These are phyloP conservation scores for Magnolia kwangsiensis DNA, from an alignment of 164 flowering plant species.

Conservation along the genomic window DNA sequence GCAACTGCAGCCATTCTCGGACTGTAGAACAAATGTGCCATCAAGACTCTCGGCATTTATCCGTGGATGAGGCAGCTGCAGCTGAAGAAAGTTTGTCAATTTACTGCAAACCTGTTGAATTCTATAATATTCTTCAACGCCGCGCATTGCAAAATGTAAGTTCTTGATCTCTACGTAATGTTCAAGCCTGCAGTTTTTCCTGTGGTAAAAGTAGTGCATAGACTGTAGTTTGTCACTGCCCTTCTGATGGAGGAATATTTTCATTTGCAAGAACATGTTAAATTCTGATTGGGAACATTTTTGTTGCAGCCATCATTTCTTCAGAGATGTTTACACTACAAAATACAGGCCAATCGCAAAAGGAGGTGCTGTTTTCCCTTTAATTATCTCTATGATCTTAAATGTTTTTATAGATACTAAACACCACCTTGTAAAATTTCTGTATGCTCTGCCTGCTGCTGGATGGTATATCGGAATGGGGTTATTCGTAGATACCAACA, in stretches of 20 bases:
- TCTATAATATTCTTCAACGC: constrained; percentile 92
- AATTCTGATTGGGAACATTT: not conserved
- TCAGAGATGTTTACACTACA: constrained; percentile 81
- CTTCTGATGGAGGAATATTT: not conserved
- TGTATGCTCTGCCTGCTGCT: not conserved
- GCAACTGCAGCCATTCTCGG: constrained; percentile 43
- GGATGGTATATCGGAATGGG: no score
- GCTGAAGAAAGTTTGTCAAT: constrained; percentile 85
- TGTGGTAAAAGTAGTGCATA: not conserved
- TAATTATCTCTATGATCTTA: not conserved
- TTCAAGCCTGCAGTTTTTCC: not conserved
- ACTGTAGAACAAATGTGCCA: constrained; percentile 62
- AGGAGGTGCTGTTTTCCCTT: constrained; percentile 38
- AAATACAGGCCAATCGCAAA: constrained; percentile 64
- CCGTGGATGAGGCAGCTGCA: constrained; percentile 72
- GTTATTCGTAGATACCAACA: no score
- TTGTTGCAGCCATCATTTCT: constrained; percentile 73
- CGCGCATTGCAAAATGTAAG: constrained; percentile 74
- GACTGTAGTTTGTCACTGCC: not conserved
- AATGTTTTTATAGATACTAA: no score
- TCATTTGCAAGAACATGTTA: not conserved
- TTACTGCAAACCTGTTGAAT: constrained; percentile 96
- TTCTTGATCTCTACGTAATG: not conserved
- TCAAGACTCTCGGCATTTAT: constrained; percentile 64
- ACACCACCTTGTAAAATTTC: not conserved